Conservation (phyloP, 805 yeast species). For the Kodamaea restingae region DNA sequence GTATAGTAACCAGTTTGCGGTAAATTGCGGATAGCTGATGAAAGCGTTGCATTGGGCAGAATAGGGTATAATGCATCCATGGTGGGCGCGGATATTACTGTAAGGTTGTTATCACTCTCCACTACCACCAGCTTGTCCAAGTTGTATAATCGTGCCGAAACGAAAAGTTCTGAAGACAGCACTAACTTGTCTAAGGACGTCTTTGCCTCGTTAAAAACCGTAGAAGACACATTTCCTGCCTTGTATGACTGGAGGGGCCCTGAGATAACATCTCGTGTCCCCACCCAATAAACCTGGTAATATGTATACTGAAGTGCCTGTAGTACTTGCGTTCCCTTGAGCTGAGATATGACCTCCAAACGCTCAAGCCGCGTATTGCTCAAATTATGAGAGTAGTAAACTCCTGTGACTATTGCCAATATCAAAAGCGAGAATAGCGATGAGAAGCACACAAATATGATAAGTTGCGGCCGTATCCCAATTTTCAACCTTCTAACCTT, state of each 20-base stretch:
- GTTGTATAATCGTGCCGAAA: constrained; percentile 66
- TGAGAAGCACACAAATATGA: constrained; percentile 63
- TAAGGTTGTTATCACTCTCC: constrained; percentile 24
- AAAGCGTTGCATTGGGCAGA: constrained; percentile 39
- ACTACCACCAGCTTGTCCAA: constrained; percentile 48
- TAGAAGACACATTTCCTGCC: constrained; percentile 65
- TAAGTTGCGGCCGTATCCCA: constrained; percentile 73
- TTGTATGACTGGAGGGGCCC: constrained; percentile 55
- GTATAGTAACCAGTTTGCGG: constrained; percentile 41
- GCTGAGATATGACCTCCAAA: constrained; percentile 70
- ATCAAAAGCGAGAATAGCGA: constrained; percentile 67
- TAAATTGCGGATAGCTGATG: constrained; percentile 17
- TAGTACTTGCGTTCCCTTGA: constrained; percentile 73
- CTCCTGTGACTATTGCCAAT: constrained; percentile 68
- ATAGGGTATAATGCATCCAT: constrained; percentile 48
- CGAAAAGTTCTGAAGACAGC: constrained; percentile 58
- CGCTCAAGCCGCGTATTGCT: constrained; percentile 64
- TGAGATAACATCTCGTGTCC: constrained; percentile 58
- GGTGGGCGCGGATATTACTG: constrained; percentile 24
- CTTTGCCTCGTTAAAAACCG: constrained; percentile 42
- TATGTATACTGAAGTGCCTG: constrained; percentile 62
- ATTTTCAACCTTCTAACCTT: constrained; percentile 43
- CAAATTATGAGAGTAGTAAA: constrained; percentile 64
- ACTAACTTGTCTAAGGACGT: constrained; percentile 54
- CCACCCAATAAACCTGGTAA: constrained; percentile 65